phyloP scores from a whole-genome alignment of 495 filamentous ascomycete genomes.

The Talaromyces liani region DNA sequence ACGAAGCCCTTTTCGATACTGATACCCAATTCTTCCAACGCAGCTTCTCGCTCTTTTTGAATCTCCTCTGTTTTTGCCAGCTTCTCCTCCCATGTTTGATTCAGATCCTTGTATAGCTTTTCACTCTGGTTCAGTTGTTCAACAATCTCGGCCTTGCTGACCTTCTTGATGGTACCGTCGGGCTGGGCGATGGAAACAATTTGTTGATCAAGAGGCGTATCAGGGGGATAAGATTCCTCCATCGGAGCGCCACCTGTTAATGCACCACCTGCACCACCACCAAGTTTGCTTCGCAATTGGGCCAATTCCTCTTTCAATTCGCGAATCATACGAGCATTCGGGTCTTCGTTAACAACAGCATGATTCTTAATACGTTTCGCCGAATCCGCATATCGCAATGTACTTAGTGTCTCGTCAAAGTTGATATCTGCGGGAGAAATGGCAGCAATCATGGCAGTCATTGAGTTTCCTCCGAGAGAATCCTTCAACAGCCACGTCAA shows the following conservation, averaged over 20 bases:
- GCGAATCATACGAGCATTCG: conserved; percentile 97
- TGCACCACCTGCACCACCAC: conserved; percentile 50
- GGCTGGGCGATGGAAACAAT: conserved; percentile 87
- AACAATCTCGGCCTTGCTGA: conserved; percentile 96
- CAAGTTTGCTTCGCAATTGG: conserved; percentile 78
- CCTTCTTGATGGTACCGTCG: conserved; percentile 85
- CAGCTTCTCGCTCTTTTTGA: conserved; percentile 93
- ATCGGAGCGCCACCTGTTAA: conserved; percentile 36
- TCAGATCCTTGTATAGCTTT: conserved; percentile 92
- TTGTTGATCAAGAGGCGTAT: conserved; percentile 88
- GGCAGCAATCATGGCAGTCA: conserved; percentile 99
- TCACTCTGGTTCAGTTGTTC: conserved; percentile 94
- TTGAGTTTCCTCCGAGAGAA: conserved; percentile 95
- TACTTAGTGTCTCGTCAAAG: conserved; percentile 95
- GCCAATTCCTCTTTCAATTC: conserved; percentile 95
- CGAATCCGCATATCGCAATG: conserved; percentile 91
- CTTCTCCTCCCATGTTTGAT: conserved; percentile 99
- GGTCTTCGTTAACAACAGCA: conserved; percentile 97
- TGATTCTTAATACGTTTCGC: conserved; percentile 99
- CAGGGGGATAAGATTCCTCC: conserved; percentile 82
- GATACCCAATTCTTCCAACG: conserved; percentile 93
- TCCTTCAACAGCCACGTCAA: conserved; percentile 97
- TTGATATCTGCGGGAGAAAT: conserved; percentile 99
- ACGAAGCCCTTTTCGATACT: conserved; percentile 98
- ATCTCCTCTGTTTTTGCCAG: conserved; percentile 90